These are phyloP conservation scores for Oryza longistaminata DNA, from an alignment of 176 grass and related monocot genomes.

Conservation along the genomic window DNA sequence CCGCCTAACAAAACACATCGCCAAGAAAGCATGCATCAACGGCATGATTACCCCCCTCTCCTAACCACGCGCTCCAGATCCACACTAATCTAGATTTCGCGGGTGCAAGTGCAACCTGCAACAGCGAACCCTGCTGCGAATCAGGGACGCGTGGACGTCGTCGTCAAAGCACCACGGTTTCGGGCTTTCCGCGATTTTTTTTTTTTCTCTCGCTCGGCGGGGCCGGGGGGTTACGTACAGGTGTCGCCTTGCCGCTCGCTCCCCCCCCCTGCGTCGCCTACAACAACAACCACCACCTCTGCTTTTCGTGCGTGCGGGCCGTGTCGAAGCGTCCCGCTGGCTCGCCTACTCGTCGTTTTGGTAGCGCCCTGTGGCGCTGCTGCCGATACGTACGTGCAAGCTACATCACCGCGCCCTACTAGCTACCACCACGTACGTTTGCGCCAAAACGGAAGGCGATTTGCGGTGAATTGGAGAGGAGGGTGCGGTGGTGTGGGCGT, in stretches of 20 bases:
- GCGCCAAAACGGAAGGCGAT: conserved; percentile 9
- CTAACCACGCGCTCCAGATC: conserved; percentile 1
- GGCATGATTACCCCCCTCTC: neutral
- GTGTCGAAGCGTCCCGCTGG: conserved; percentile 20
- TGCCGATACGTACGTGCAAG: neutral
- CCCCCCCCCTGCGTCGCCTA: neutral
- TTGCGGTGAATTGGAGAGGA: neutral
- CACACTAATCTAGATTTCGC: neutral
- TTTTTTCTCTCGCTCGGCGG: neutral
- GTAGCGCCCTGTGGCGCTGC: neutral
- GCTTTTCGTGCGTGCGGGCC: conserved; percentile 15
- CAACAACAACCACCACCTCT: neutral
- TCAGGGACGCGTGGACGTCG: conserved; percentile 29
- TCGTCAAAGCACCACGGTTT: conserved; percentile 14
- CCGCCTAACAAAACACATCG: neutral
- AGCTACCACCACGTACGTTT: neutral
- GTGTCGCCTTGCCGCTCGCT: conserved; percentile 10
- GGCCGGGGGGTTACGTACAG: conserved; percentile 13
- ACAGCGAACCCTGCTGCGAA: neutral
- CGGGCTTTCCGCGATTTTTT: neutral
- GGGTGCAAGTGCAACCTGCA: neutral
- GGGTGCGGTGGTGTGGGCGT: neutral
- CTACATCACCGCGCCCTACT: no score
- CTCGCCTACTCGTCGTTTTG: neutral
- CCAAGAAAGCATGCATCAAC: neutral